Evolutionary conservation across 2,329 filamentous ascomycete species (phyloP), one percentile per base, ranked within the genome.

Genomic region (Helicocarpus griseus): DNA sequence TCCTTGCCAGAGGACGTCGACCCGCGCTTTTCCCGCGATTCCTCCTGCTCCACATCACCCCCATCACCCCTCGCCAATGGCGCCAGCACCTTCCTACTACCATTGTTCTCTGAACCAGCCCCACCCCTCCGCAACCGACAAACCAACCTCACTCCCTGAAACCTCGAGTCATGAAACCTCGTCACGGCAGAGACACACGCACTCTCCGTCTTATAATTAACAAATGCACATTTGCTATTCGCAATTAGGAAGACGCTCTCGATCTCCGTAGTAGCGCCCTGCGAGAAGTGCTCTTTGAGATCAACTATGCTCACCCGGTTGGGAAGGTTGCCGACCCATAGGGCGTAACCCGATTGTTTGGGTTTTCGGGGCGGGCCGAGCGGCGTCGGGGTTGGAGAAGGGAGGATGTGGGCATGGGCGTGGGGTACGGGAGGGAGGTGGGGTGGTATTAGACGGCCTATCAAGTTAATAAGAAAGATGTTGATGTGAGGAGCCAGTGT

Each of bases 191-290:
- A 77, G 5, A 79, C 71, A 63, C 89, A 96, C 4, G 82, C 81
- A 2, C 75, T 71, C 61, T 95, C 89, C 48, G 88, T 86, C 56
- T 84, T 87, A 66, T 94, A 97, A 63, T 97, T 97, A 57, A 95
- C 89, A 71, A 97, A 97, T 0, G 90, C 91, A 63, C 91, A 97
- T 64, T 96, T 96, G 66, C 90, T 96, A 67, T 96, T 96, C 0
- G 90, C 91, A 38, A 97, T 97, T 33, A 97, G 73, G 59, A 97
- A 96, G 0, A 97, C 74, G 44, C 89, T 95, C 65, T 95, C 87
- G 21, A 97, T 81, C 1, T 89, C 79, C 39, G 76, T 80, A 0
- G 77, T 78, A 0, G 88, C 84, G 57, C 90, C 85, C 56, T 81
- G 82, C 55, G 87, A 94, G 53, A 96, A 93, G 65, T 96, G 87